A percentile compares a stretch with the other conserved stretches of the same genome.
These are phyloP conservation scores for Xylaria arbuscula DNA, from an alignment of 2,329 filamentous ascomycete genomes.

Conservation along the genomic window DNA sequence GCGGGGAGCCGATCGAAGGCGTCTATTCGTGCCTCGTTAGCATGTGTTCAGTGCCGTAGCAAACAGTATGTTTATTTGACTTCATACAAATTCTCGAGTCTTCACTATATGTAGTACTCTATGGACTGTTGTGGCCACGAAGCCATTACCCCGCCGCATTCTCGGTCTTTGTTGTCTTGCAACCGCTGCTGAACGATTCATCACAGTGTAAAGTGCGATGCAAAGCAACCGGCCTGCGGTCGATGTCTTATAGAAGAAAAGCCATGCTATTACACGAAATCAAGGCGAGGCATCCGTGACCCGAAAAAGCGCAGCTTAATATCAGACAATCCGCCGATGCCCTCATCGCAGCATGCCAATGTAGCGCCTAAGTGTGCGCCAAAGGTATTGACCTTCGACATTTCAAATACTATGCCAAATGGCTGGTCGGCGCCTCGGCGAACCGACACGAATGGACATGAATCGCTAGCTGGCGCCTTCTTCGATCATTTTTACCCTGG, in stretches of 20 bases:
- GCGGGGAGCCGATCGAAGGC: slow-evolving; percentile 47
- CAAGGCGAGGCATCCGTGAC: slow-evolving; percentile 58
- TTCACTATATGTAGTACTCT: background rate
- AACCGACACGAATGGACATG: slow-evolving; percentile 42
- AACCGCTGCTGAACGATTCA: slow-evolving; percentile 17
- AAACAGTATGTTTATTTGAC: slow-evolving; percentile 54
- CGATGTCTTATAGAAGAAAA: slow-evolving; percentile 57
- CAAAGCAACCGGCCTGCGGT: slow-evolving; percentile 55
- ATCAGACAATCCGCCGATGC: slow-evolving; percentile 45
- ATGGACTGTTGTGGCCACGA: background rate
- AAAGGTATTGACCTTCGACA: slow-evolving; percentile 36
- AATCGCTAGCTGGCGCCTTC: slow-evolving; percentile 40
- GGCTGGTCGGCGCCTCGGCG: slow-evolving; percentile 43
- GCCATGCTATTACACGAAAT: slow-evolving; percentile 60
- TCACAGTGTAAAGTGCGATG: slow-evolving; percentile 58
- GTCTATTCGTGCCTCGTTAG: slow-evolving; percentile 56
- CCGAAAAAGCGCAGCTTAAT: slow-evolving; percentile 51
- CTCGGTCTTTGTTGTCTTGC: background rate
- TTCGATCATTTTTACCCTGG: slow-evolving; percentile 50
- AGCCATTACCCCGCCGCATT: background rate
- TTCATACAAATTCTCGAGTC: background rate
- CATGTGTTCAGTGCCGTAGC: slow-evolving; percentile 60
- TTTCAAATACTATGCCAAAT: slow-evolving; percentile 40
- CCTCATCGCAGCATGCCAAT: slow-evolving; percentile 38
- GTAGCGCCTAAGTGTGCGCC: slow-evolving; percentile 42